Evolutionary conservation across 306 rosid genomes (phyloP).

Genomic region (Canavalia ensiformis): DNA sequence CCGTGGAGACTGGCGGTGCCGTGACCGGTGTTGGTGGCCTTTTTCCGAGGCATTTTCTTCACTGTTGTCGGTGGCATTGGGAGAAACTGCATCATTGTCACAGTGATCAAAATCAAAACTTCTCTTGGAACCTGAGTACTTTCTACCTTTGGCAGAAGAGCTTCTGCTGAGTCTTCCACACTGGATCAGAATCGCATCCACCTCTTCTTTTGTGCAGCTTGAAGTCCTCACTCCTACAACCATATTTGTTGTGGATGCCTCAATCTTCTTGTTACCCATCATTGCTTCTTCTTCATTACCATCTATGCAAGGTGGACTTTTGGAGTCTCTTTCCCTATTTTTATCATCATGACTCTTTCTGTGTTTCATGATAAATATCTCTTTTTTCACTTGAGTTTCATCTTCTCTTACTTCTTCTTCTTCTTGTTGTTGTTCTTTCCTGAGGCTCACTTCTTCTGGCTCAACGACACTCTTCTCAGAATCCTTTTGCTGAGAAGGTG

Average conservation of each 20-base stretch:
- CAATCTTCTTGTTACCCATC: conserved; percentile 25
- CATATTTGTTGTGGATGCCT: conserved; percentile 46
- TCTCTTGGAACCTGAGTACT: conserved; percentile 94
- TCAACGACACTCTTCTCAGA: conserved; percentile 38
- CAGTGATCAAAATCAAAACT: conserved; percentile 86
- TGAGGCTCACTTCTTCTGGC: conserved; percentile 6
- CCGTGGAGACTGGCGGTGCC: conserved; percentile 68
- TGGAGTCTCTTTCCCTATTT: conserved; percentile 57
- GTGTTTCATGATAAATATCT: conserved; percentile 83
- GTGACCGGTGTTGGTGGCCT: conserved; percentile 52
- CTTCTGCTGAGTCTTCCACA: conserved; percentile 96
- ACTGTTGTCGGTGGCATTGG: conserved; percentile 47
- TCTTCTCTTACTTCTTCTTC: conserved; percentile 35
- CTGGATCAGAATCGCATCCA: conserved; percentile 92
- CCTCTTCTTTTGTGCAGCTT: conserved; percentile 92
- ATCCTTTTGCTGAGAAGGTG: conserved; percentile 39
- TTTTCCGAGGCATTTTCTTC: conserved; percentile 53
- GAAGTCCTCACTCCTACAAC: conserved; percentile 75
- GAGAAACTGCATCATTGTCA: conserved; percentile 58
- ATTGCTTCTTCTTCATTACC: conserved; percentile 37
- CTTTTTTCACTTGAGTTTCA: conserved; percentile 62
- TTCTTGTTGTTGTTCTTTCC: conserved; percentile 45
- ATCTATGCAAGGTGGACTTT: conserved; percentile 44
- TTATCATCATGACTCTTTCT: conserved; percentile 81
- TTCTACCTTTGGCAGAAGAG: conserved; percentile 80